These are phyloP conservation scores for Verbena officinalis DNA, from an alignment of 257 asterid species.

Conservation along the genomic window DNA sequence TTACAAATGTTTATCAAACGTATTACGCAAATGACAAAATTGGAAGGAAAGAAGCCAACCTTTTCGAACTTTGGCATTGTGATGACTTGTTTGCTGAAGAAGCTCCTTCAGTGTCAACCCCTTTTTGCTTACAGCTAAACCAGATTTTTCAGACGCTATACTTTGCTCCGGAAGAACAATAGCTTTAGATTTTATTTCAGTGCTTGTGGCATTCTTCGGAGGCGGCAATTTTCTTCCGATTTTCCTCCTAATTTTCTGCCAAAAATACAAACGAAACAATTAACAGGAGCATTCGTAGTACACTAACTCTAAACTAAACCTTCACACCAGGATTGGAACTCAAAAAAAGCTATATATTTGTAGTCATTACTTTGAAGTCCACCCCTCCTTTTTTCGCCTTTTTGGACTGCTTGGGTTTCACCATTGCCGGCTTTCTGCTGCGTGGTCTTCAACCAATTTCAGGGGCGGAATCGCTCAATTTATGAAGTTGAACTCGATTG, in stretches of 20 bases:
- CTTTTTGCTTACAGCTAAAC: slow-evolving; percentile 81
- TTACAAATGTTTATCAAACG: neutral
- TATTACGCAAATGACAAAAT: neutral
- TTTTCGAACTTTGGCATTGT: slow-evolving; percentile 87
- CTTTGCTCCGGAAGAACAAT: slow-evolving; percentile 95
- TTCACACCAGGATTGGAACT: neutral
- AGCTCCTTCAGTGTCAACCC: slow-evolving; percentile 94
- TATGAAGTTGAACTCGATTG: neutral
- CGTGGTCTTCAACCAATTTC: slow-evolving; percentile 2
- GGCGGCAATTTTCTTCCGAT: slow-evolving; percentile 95
- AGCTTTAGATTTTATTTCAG: slow-evolving; percentile 80
- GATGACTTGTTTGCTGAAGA: slow-evolving; percentile 93
- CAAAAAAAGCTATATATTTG: slow-evolving; percentile 12
- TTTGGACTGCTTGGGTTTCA: slow-evolving; percentile 71
- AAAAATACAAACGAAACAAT: slow-evolving; percentile 3
- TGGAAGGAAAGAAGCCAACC: slow-evolving; percentile 39
- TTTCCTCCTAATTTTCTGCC: slow-evolving; percentile 87
- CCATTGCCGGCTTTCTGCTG: slow-evolving; percentile 48
- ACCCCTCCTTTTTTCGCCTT: slow-evolving; percentile 69
- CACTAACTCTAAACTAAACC: neutral
- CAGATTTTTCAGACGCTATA: slow-evolving; percentile 74
- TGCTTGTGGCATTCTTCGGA: slow-evolving; percentile 83
- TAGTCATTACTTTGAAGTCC: slow-evolving; percentile 71
- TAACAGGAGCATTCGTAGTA: neutral
- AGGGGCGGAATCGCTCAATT: neutral